A percentile compares a stretch with the other conserved stretches of the same genome.
phyloP scores from a whole-genome alignment of 2,329 filamentous ascomycete genomes.

The Emmonsia crescens region DNA sequence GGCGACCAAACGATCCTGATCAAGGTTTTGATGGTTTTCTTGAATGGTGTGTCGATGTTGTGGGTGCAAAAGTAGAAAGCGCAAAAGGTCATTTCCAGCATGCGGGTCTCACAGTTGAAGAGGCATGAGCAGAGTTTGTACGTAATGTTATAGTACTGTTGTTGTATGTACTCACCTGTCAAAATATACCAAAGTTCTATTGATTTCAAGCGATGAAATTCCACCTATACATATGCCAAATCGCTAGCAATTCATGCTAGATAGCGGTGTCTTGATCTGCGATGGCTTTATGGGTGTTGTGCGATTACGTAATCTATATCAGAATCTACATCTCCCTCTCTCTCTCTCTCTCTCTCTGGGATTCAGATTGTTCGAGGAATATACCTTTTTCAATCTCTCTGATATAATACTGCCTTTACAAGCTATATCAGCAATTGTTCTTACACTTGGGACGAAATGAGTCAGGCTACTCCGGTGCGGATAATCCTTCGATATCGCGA shows the following conservation, averaged over 20 bases:
- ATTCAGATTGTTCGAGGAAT: conserved; percentile 9
- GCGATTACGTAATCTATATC: no score
- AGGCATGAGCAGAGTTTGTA: conserved; percentile 4
- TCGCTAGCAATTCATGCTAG: no score
- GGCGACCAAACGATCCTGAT: no score
- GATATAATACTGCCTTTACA: conserved; percentile 11
- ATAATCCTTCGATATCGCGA: conserved; percentile 11
- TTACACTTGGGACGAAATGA: conserved; percentile 10
- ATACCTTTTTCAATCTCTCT: conserved; percentile 10
- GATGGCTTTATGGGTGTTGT: no score
- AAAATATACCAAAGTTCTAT: conserved; percentile 4
- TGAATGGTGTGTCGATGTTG: no score
- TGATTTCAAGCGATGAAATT: conserved; percentile 1
- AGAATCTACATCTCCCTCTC: no score
- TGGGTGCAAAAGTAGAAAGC: not conserved
- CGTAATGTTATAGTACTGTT: conserved; percentile 4
- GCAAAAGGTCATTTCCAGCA: conserved; percentile 17
- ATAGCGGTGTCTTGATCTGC: no score
- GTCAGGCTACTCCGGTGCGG: conserved; percentile 10
- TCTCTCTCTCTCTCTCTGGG: conserved; percentile 3
- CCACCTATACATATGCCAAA: conserved; percentile 2
- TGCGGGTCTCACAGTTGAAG: conserved; percentile 11
- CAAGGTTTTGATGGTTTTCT: no score
- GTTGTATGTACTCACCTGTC: conserved; percentile 3
- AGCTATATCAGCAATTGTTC: conserved; percentile 11